Evolutionary conservation across 768 basidiomycete genomes (phyloP), one percentile per base, ranked within the genome.

Genomic region (Gloeopeniophorella convolvens): DNA sequence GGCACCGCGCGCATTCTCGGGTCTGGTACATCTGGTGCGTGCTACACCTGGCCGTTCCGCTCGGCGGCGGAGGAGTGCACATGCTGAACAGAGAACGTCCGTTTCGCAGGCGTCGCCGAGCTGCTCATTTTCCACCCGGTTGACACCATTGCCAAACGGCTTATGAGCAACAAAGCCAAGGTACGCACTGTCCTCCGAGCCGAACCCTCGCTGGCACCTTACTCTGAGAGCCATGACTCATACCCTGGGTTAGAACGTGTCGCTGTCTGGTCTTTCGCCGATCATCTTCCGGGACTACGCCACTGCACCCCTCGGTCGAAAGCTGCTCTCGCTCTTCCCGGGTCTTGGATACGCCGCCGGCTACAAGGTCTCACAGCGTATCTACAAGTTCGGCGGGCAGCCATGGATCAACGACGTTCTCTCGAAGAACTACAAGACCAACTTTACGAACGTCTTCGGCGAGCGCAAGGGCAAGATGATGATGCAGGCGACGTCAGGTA

Each of bases 301-400:
- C 7, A 65, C 75, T 0, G 83, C 89, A 3, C 70, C 89, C 2
- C 48, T 88, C 1, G 68, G 72, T 5, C 72, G 71, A 33, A 89
- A 87, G 66, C 76, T 95, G 58, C 58, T 96, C 15, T 95, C 92
- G 3, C 78, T 99, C n/a, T 99, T 99, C 74, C 95, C 95, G 30
- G 95, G 92, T 45, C 81, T 99, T 3, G 95, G 95, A 2, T 99
- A 99, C 65, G 95, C 96, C 4, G 96, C 95, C 23, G 94, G 96
- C 4, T 99, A 98, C 82, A 99, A 98, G 68, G 71, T 97, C 62
- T 70, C 90, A 0, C 93, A 97, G 69, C 81, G 93, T 44, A 78
- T 91, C 61, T 95, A 94, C 82, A 99, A 96, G 71, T 99, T 98
- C 62, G 95, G 95, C 55, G 95, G 95, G 5, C 95, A 99, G 70